Conservation (phyloP, 257 asterid genomes). For the Solanum piurae region DNA sequence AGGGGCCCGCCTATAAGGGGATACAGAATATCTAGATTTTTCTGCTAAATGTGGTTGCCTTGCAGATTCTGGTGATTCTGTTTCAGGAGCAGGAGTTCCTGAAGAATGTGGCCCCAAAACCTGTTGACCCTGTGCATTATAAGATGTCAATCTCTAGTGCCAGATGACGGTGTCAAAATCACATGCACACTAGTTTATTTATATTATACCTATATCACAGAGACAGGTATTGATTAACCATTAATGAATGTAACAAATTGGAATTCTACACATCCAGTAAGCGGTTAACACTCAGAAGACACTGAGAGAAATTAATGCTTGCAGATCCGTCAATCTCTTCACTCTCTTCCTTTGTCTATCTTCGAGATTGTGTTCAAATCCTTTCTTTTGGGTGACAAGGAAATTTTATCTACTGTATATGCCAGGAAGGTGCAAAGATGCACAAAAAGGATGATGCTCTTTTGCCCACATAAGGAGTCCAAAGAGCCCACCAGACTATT, state of each 20-base stretch:
- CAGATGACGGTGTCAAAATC: neutral
- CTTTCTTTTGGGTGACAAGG: neutral
- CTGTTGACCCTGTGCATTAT: constrained; percentile 26
- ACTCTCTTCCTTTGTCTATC: neutral
- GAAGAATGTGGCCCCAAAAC: constrained; percentile 8
- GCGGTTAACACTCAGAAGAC: neutral
- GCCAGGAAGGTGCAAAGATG: neutral
- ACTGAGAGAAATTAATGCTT: neutral
- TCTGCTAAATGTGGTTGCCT: neutral
- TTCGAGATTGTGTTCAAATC: neutral
- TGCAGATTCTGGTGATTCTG: neutral
- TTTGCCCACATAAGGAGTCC: neutral
- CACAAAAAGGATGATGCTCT: neutral
- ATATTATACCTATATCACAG: neutral
- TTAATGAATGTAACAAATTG: neutral
- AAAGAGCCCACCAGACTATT: neutral
- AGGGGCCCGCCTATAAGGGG: neutral
- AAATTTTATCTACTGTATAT: neutral
- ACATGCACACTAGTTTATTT: neutral
- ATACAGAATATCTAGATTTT: neutral
- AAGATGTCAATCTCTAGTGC: neutral
- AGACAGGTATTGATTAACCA: neutral
- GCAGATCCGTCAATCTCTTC: neutral
- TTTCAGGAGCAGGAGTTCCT: constrained; percentile 10
- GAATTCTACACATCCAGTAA: neutral